Evolutionary conservation across 2,329 filamentous ascomycete genomes (phyloP), one percentile per base, ranked within the genome.

Genomic region (Plenodomus lindquistii): DNA sequence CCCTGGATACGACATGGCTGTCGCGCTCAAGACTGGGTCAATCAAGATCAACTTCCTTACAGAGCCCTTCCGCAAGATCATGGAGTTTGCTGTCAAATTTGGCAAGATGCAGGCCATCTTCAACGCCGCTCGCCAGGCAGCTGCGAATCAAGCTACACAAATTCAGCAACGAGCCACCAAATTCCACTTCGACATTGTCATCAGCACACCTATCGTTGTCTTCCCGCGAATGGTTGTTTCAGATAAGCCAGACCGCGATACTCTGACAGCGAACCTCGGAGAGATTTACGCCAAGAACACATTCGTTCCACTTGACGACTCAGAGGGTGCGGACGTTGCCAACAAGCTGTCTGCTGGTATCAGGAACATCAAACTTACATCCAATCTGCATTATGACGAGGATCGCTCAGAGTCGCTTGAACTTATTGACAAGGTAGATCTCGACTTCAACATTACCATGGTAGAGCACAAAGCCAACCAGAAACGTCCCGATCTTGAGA

Each of bases 81-180:
- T 99, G 73, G 90, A 95, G 59, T 99, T 99, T 72, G 79, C 96
- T 37, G 91, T 99, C 70, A 99, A 99, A 65, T 99, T 99, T 70
- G 94, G 95, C 52, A 96, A 96, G 74, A 99, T 99, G 94, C 94
- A 99, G 73, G 93, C 94, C 18, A 88, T 99, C 44, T 99, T 96
- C 78, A 99, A 99, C 67, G 93, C 94, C 36, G 94, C 95, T 11
- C 85, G 95, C 27, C 91, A 96, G 73, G 95, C 93, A 34, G 94
- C 95, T 2, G 90, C 94, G 34, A 93, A 89, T 53, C 92, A 97
- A 71, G 95, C 94, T 9, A 96, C 84, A 49, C 92, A 97, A 66
- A 84, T 99, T 5, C 94, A 97, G 66, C 88, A 97, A 65, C 92
- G 86, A 65, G 89, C 89, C 0, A 90, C 86, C 65, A 91, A 90